Evolutionary conservation across 805 yeast genomes (phyloP).

Genomic region (Ogataea glucozyma): DNA sequence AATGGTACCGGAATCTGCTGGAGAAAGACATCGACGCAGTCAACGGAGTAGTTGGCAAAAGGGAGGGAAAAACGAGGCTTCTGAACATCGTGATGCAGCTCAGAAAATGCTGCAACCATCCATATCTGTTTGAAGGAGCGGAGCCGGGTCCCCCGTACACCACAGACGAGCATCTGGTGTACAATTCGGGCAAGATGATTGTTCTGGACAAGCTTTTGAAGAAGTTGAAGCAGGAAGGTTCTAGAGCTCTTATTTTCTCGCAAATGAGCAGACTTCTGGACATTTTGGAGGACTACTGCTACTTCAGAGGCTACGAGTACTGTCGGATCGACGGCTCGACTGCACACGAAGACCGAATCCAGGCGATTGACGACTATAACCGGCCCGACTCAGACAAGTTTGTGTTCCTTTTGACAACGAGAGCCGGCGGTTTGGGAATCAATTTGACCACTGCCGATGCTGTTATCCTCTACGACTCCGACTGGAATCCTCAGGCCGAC

Average conservation of each 20-base stretch:
- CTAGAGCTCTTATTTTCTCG: conserved; percentile 87
- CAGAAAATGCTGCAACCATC: conserved; percentile 96
- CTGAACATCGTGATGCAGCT: conserved; percentile 95
- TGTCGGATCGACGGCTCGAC: conserved; percentile 95
- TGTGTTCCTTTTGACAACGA: conserved; percentile 81
- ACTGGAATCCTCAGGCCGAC: conserved; percentile 99
- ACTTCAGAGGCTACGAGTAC: conserved; percentile 77
- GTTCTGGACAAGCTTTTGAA: conserved; percentile 80
- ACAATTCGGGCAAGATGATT: conserved; percentile 86
- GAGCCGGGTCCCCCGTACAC: conserved; percentile 98
- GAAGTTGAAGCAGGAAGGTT: conserved; percentile 72
- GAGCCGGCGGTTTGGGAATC: conserved; percentile 97
- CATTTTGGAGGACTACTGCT: conserved; percentile 90
- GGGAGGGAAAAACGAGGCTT: conserved; percentile 89
- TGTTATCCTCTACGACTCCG: conserved; percentile 86
- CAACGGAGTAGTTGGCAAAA: conserved; percentile 91
- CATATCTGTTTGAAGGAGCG: conserved; percentile 97
- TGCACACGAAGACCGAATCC: conserved; percentile 86
- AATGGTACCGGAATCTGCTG: conserved; percentile 85
- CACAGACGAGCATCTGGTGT: conserved; percentile 91
- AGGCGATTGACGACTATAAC: conserved; percentile 91
- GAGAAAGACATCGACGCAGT: conserved; percentile 96
- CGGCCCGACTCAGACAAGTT: conserved; percentile 80
- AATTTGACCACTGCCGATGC: conserved; percentile 90
- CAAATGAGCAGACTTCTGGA: conserved; percentile 92